Conservation (phyloP, 2,329 filamentous ascomycete species). For the Clarireedia sp. region DNA sequence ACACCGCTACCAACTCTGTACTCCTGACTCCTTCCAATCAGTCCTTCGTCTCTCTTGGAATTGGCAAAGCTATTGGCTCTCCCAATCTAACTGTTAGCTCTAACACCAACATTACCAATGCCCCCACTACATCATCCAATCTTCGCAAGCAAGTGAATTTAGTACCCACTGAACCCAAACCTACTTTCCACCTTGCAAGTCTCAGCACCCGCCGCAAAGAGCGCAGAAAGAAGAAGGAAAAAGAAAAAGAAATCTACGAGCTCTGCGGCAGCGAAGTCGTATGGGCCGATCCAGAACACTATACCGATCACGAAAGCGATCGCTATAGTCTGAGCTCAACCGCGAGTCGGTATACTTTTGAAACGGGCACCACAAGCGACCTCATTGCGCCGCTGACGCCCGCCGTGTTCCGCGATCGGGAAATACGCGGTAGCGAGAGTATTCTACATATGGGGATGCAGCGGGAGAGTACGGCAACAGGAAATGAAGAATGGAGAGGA, state of each 20-base stretch:
- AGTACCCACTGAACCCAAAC: background rate
- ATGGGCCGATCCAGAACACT: background rate
- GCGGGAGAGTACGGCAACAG: background rate
- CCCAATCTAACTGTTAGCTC: background rate
- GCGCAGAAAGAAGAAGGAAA: conserved; percentile 4
- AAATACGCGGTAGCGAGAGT: conserved; percentile 1
- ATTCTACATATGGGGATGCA: conserved; percentile 2
- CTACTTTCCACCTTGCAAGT: conserved; percentile 4
- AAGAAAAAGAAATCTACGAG: conserved; percentile 4
- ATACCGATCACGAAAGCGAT: background rate
- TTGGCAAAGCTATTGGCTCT: conserved; percentile 3
- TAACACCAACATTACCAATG: background rate
- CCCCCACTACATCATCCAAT: background rate
- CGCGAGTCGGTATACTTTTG: background rate
- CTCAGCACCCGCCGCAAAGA: conserved; percentile 5
- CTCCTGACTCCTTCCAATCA: conserved; percentile 1
- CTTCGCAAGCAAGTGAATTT: background rate
- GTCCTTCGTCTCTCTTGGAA: background rate
- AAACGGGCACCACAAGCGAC: background rate
- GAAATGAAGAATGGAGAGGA: conserved; percentile 2
- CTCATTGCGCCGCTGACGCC: background rate
- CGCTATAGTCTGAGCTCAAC: background rate
- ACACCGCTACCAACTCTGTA: conserved; percentile 4
- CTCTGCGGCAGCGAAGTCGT: conserved; percentile 5
- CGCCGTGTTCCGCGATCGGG: background rate